Base-by-base conservation (phyloP, 257 asterid genomes). In the Anisodus acutangulus region DNA sequence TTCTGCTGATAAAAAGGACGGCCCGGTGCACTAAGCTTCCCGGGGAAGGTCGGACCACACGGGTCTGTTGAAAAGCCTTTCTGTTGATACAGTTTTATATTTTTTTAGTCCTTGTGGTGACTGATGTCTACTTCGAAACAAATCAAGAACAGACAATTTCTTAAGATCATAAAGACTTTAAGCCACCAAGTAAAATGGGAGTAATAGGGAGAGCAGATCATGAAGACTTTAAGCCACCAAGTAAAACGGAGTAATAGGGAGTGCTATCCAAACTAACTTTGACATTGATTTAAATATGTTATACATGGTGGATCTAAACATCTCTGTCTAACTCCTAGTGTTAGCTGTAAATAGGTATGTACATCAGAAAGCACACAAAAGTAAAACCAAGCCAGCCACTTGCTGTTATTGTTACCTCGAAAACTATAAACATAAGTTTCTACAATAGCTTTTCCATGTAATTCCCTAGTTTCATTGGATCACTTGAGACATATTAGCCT, bases 321-420 rank as follows among this genome's bases (percentile, higher is more conserved):
- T 26, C 57, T 81, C 31, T 83, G 86, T 83, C 57, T 70, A 43
- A 60, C 8, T 67, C 60, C 43, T 41, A 31, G 37, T 62, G 84
- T 86, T 83, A 83, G 86, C 72, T 83, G 84, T 80, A 86, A 85
- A 83, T 60, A 87, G 51, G 64, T 78, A 87, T 90, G 39, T 90
- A 89, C 93, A 90, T 80, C 64, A 85, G 79, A 85, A 76, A 86
- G 81, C 87, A 87, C 86, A 74, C 82, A 31, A 71, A 69, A 86
- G 74, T 72, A 43, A 43, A 78, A 78, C 82, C 57, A 84, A 82
- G 71, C 81, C 84, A 84, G 82, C 15, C 69, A 79, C 82, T 84
- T 12, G 63, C 13, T 78, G 47, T 53, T 78, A 81, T 22, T 55
- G 68, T 60, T 85, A 74, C 76, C 82, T 79, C 26, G 17, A 54